Percentiles rank a stretch among this genome's conserved stretches.
Conservation (phyloP, 768 basidiomycete genomes). For the Scleroderma citrinum region DNA sequence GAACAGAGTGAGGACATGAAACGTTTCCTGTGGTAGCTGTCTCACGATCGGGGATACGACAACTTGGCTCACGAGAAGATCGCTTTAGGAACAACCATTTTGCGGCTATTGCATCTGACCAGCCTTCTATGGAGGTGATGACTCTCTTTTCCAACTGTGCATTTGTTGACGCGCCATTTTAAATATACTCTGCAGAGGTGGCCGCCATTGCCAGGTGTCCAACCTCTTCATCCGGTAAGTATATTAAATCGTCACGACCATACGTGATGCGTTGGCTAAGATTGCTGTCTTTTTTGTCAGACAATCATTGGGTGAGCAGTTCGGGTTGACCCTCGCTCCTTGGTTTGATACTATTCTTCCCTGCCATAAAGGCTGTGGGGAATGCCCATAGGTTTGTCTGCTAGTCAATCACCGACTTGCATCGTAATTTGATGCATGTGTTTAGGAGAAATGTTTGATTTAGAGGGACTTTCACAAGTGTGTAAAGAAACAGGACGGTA, state of each 20-base stretch:
- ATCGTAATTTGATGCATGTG: neutral
- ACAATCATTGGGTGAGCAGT: constrained; percentile 52
- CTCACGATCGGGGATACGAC: neutral
- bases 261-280: neutral
- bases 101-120: constrained; percentile 62
- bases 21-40: constrained; percentile 56
- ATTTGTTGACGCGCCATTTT: neutral
- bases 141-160: neutral
- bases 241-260: neutral
- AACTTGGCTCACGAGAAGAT: neutral
- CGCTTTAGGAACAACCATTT: constrained; percentile 65
- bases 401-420: neutral
- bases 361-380: constrained; percentile 51
- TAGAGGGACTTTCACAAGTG: constrained; percentile 52
- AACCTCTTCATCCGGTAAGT: constrained; percentile 52
- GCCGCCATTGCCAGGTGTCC: constrained; percentile 41
- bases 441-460: constrained; percentile 65
- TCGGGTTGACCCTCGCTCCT: neutral
- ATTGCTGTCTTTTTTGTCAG: constrained; percentile 26
- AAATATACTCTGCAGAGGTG: constrained; percentile 36
- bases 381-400: constrained; percentile 58
- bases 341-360: neutral
- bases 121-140: constrained; percentile 56
- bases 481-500: constrained; percentile 57
- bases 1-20: constrained; percentile 69